Conservation (phyloP, 352 stramenopile species). For the Peronospora farinosa region DNA sequence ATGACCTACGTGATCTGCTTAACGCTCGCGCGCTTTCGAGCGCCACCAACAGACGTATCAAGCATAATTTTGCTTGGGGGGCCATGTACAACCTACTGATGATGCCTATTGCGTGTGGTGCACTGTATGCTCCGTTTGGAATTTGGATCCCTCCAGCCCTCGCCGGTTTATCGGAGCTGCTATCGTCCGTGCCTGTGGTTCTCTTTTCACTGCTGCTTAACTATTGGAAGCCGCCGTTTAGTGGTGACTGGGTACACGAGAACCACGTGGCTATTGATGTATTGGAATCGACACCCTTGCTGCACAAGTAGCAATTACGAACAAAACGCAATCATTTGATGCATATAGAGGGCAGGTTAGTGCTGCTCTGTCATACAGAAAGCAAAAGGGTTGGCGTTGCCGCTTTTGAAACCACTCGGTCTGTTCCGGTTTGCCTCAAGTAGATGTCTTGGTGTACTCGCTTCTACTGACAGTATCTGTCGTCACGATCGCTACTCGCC, state of each 20-base stretch:
- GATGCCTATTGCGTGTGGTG: conserved; percentile 69
- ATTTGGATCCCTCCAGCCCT: conserved; percentile 62
- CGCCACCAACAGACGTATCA: conserved; percentile 62
- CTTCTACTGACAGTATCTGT: conserved; percentile 14
- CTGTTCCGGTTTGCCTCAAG: conserved; percentile 6
- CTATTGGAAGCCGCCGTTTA: conserved; percentile 49
- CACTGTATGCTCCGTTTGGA: conserved; percentile 50
- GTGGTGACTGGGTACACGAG: conserved; percentile 13
- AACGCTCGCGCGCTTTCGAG: conserved; percentile 56
- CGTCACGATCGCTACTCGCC: conserved; percentile 6
- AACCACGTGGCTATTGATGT: conserved; percentile 37
- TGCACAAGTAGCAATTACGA: conserved; percentile 22
- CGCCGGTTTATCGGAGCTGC: conserved; percentile 60
- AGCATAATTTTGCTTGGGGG: conserved; percentile 68
- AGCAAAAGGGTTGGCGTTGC: conserved; percentile 9
- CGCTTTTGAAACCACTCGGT: conserved; percentile 3
- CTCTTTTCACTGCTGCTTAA: conserved; percentile 71
- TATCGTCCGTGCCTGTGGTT: conserved; percentile 75
- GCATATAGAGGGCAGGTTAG: too few relatives aligned
- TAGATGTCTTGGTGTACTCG: conserved; percentile 23
- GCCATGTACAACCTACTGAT: conserved; percentile 70
- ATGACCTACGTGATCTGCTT: conserved; percentile 58
- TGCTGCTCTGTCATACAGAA: conserved; percentile 5
- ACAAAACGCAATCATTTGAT: too few relatives aligned
- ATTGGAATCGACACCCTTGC: conserved; percentile 34